Evolutionary conservation across 345 rosid genomes (phyloP).

Genomic region (Schrenkiella parvula): DNA sequence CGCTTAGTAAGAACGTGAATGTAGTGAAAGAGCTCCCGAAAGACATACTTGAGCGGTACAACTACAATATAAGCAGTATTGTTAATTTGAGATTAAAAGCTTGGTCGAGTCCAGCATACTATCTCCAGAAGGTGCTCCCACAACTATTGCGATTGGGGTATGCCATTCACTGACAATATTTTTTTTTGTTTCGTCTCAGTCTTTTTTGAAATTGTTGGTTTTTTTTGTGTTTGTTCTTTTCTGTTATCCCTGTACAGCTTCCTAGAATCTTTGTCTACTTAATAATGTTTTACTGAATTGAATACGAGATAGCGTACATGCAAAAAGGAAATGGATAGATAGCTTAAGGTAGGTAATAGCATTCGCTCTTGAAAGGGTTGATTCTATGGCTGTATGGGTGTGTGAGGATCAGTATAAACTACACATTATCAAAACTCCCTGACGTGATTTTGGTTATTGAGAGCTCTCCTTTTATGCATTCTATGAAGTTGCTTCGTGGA

Average conservation of each 20-base stretch:
- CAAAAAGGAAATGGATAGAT: not conserved
- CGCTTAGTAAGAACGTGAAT: constrained; percentile 69
- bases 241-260: not conserved
- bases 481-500: not conserved
- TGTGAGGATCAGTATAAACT: not conserved
- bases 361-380: not conserved
- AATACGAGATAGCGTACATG: not conserved
- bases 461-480: not conserved
- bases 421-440: not conserved
- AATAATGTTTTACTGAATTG: not conserved
- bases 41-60: constrained; percentile 75
- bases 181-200: not conserved
- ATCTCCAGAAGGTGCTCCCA: constrained; percentile 90
- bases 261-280: not conserved
- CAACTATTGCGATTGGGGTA: constrained; percentile 67
- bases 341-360: not conserved
- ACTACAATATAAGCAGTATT: constrained; percentile 85
- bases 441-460: constrained; percentile 1
- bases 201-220: not conserved
- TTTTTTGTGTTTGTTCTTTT: not conserved
- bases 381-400: not conserved
- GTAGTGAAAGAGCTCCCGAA: constrained; percentile 75
- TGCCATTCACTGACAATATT: constrained; percentile 14
- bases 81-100: constrained; percentile 89
- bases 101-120: constrained; percentile 86